Evolutionary conservation across 2,329 filamentous ascomycete species (phyloP), one percentile per base, ranked within the genome.

Genomic region (Colletotrichum caudatum): DNA sequence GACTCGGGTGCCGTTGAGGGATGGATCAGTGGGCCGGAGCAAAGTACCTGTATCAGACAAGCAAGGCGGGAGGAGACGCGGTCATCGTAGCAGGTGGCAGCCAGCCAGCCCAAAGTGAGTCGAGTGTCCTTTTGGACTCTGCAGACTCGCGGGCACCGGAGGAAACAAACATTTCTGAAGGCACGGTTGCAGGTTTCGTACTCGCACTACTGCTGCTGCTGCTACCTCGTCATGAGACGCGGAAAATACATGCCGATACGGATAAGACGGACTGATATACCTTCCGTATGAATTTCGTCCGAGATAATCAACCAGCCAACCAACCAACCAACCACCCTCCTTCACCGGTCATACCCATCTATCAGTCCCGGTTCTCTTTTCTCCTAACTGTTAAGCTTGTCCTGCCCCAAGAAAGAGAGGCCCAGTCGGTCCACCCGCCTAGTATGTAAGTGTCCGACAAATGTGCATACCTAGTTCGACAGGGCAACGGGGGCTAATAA

Each of bases 351-450:
- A 58, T 37, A 14, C 33, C 41, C 48, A 66, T 60, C 39, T 61
- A 23, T 39, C 33, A 50, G 29, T 39, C 14, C 33, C 67, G 39
- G 35, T n/a, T n/a, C 20, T 11, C 7, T 46, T 37, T 26, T 56
- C 48, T 54, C 51, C 57, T 50, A 60, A 48, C 62, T 48, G 48
- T 18, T n/a, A 50, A 39, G 67, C 67, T 39, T 66, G 67, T 66
- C 62, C 67, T 61, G 56, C 62, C 11, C 20, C 29, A 26, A 44
- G 35, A 44, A 50, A 44, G 39, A 20, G 12, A 61, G 16, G 41
- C 18, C 41, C 37, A 39, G 59, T 20, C 18, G 39, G 58, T 41
- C 29, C 65, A 41, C 39, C 58, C 2, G n/a, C 4, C 14, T 20
- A 4, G 29, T 29, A 4, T 29, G 29, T 29, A 29, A 59, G 29